A percentile compares a stretch with the other conserved stretches of the same genome.
Evolutionary conservation across 805 yeast genomes (phyloP).

Genomic region (Yarrowia sp.): DNA sequence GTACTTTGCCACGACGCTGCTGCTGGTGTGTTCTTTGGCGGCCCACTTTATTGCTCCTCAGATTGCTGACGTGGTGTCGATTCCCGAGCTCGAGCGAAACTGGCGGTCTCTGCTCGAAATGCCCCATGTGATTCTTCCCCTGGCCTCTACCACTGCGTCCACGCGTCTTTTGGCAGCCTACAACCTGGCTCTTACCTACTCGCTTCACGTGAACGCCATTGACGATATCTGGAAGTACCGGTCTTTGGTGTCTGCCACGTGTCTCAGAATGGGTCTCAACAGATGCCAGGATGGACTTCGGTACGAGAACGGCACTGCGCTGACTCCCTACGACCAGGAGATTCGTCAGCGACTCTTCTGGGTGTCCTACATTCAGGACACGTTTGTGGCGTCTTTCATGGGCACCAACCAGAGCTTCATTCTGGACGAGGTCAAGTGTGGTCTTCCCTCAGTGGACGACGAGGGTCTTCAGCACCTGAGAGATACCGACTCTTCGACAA

Average conservation of each 20-base stretch:
- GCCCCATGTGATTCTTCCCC: conserved; percentile 29
- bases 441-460: conserved; percentile 60
- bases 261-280: conserved; percentile 83
- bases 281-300: conserved; percentile 79
- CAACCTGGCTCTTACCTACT: conserved; percentile 67
- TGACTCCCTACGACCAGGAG: conserved; percentile 75
- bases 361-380: conserved; percentile 80
- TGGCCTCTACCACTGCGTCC: conserved; percentile 27
- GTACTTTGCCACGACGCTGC: conserved; percentile 45
- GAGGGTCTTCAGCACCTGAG: conserved; percentile 44
- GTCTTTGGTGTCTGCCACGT: conserved; percentile 79
- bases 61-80: conserved; percentile 11
- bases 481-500: conserved; percentile 7
- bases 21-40: conserved; percentile 47
- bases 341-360: conserved; percentile 84
- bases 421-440: conserved; percentile 86
- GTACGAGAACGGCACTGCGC: conserved; percentile 67
- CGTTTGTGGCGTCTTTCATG: conserved; percentile 72
- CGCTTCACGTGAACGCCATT: conserved; percentile 74
- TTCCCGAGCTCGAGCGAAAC: conserved; percentile 35
- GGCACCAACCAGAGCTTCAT: conserved; percentile 84
- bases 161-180: conserved; percentile 27
- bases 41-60: conserved; percentile 40
- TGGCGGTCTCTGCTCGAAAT: conserved; percentile 34
- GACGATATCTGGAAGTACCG: conserved; percentile 76